These are phyloP conservation scores for Hypoxylon intermedium DNA, from an alignment of 495 filamentous ascomycete species.

Conservation along the genomic window DNA sequence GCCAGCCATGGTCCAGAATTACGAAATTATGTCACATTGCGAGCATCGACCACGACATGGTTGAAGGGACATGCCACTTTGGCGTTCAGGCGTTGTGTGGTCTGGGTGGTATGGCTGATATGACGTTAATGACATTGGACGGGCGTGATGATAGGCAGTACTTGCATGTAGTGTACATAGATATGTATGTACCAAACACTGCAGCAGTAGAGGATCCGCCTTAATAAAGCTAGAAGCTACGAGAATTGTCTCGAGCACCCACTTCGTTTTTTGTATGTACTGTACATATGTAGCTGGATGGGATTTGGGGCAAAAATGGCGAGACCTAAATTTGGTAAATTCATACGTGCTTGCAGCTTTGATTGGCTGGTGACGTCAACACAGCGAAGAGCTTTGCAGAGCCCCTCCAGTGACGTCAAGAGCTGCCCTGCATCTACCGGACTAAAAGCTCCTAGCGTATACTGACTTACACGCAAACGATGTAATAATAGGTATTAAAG, in stretches of 20 bases:
- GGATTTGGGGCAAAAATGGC: slow-evolving; percentile 6
- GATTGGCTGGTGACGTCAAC: slow-evolving; percentile 29
- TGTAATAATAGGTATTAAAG: slow-evolving; percentile 23
- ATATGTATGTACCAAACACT: slow-evolving; percentile 13
- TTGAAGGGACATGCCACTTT: slow-evolving; percentile 6
- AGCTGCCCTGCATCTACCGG: slow-evolving; percentile 4
- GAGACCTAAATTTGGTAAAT: slow-evolving; percentile 15
- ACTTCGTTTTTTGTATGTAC: too few species aligned
- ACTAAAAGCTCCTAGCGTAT: slow-evolving; percentile 28
- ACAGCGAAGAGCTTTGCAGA: neutral
- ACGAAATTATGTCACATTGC: slow-evolving; percentile 21
- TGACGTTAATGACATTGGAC: slow-evolving; percentile 10
- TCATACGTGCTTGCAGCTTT: slow-evolving; percentile 17
- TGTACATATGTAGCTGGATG: neutral
- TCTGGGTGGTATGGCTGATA: too few species aligned
- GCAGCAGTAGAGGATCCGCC: neutral
- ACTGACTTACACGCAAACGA: slow-evolving; percentile 20
- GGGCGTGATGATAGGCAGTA: neutral
- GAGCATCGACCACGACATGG: slow-evolving; percentile 6
- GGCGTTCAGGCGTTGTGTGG: slow-evolving; percentile 35
- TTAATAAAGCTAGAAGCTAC: slow-evolving; percentile 1
- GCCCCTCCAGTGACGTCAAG: slow-evolving; percentile 30
- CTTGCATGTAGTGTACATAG: neutral
- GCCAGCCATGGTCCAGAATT: neutral
- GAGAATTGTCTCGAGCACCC: slow-evolving; percentile 17